A percentile compares a stretch with the other conserved stretches of the same genome.
Conservation (phyloP, 2,329 filamentous ascomycete species). For the Apiospora marii region DNA sequence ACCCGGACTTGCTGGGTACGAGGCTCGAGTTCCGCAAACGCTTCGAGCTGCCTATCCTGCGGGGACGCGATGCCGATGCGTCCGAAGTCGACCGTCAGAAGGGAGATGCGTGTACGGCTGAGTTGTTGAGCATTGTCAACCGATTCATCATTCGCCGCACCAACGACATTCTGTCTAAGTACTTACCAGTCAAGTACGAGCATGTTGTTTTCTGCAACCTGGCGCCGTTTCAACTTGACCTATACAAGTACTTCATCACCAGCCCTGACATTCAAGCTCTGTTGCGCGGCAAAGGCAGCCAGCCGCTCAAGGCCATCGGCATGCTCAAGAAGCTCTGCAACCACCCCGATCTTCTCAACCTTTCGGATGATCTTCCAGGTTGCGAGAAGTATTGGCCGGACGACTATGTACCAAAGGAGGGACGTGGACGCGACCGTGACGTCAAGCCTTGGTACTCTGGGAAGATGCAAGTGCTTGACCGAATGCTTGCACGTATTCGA, state of each 20-base stretch:
- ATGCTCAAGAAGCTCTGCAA: constrained; percentile 99
- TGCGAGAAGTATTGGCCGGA: constrained; percentile 83
- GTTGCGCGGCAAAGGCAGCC: constrained; percentile 90
- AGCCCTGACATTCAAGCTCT: constrained; percentile 94
- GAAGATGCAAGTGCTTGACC: constrained; percentile 97
- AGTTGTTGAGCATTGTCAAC: constrained; percentile 87
- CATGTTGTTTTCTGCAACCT: constrained; percentile 98
- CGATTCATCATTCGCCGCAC: constrained; percentile 98
- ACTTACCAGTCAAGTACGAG: constrained; percentile 97
- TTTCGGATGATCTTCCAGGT: constrained; percentile 84
- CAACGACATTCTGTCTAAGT: constrained; percentile 98
- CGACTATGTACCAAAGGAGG: constrained; percentile 88
- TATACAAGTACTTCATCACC: constrained; percentile 97
- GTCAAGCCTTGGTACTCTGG: constrained; percentile 96
- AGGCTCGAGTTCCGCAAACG: constrained; percentile 91
- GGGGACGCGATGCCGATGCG: constrained; percentile 89
- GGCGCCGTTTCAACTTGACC: constrained; percentile 87
- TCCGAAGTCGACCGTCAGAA: constrained; percentile 82
- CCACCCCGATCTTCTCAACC: constrained; percentile 89
- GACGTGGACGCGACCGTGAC: constrained; percentile 87
- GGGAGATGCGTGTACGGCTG: constrained; percentile 82
- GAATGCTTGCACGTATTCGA: constrained; percentile 95
- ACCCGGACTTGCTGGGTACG: constrained; percentile 89
- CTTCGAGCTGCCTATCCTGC: constrained; percentile 91
- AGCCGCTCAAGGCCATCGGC: constrained; percentile 95